Percentiles rank a stretch among this genome's conserved stretches.
Evolutionary conservation across 1,284 basidiomycete species (phyloP).

Genomic region (Trametes sp.): DNA sequence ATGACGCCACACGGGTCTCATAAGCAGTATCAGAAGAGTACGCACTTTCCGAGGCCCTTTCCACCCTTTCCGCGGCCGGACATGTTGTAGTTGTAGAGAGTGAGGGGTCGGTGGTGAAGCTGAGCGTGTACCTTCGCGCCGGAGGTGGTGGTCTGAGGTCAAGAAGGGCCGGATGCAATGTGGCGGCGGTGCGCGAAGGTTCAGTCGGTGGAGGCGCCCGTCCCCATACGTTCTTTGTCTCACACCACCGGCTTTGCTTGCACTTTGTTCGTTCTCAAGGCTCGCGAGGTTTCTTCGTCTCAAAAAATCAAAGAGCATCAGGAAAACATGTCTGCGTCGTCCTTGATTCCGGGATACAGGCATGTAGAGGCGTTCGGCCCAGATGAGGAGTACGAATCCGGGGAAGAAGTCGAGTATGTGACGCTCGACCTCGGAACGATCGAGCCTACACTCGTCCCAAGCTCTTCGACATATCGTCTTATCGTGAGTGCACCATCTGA

Average conservation of each 20-base stretch:
- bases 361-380: conserved; percentile 68
- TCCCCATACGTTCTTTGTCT: conserved; percentile 11
- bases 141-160: conserved; percentile 28
- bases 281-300: background rate
- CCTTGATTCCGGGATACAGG: conserved; percentile 58
- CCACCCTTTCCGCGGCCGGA: conserved; percentile 72
- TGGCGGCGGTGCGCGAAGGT: conserved; percentile 23
- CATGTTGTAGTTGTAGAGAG: conserved; percentile 44
- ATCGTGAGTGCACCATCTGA: conserved; percentile 57
- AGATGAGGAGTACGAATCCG: conserved; percentile 66
- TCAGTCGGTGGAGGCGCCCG: conserved; percentile 15
- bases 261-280: background rate
- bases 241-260: background rate
- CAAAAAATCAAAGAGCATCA: background rate
- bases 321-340: background rate
- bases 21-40: background rate
- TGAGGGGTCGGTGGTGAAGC: conserved; percentile 11
- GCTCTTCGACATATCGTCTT: conserved; percentile 69
- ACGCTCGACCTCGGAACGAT: conserved; percentile 74
- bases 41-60: conserved; percentile 49
- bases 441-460: conserved; percentile 78
- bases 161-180: conserved; percentile 17
- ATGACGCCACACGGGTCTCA: background rate
- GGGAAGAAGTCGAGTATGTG: conserved; percentile 69
- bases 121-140: conserved; percentile 9